Evolutionary conservation across 148 eudicot genomes (phyloP).

Genomic region (Silene uniflora): DNA sequence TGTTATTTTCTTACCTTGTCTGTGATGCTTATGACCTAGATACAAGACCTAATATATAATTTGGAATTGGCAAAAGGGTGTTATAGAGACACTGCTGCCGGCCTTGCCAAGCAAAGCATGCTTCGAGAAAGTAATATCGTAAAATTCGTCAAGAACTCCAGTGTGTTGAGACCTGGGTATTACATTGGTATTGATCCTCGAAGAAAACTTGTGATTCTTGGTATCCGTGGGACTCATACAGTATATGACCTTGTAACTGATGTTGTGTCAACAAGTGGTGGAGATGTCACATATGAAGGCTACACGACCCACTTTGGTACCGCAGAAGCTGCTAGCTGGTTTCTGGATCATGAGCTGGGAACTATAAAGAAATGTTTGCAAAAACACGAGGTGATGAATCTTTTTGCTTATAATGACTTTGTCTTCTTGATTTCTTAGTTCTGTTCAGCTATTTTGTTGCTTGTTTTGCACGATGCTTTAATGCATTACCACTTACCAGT

Average conservation of each 20-base stretch:
- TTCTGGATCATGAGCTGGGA: constrained; percentile 73
- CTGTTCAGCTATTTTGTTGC: not conserved
- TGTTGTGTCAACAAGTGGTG: constrained; percentile 73
- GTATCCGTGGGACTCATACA: constrained; percentile 94
- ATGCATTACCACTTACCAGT: constrained; percentile 5
- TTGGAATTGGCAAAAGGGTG: constrained; percentile 82
- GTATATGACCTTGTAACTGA: constrained; percentile 87
- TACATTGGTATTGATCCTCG: constrained; percentile 81
- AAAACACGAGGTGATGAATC: constrained; percentile 60
- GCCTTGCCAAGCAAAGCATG: constrained; percentile 84
- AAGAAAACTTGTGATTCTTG: constrained; percentile 82
- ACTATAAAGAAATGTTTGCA: constrained; percentile 66
- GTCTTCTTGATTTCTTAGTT: not conserved
- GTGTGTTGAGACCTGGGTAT: constrained; percentile 88
- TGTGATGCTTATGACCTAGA: constrained; percentile 35
- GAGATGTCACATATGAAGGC: constrained; percentile 73
- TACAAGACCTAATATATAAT: constrained; percentile 86
- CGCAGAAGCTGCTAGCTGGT: constrained; percentile 98
- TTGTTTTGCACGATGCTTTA: not conserved
- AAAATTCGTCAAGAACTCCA: constrained; percentile 71
- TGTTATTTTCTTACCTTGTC: not conserved
- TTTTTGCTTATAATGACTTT: not conserved
- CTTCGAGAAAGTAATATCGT: constrained; percentile 76
- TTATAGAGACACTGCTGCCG: constrained; percentile 57
- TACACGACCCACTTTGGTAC: constrained; percentile 88